Percentiles rank a stretch among this genome's conserved stretches.
Conservation (phyloP, 2,329 filamentous ascomycete genomes). For the Teratosphaeria zuluensis region DNA sequence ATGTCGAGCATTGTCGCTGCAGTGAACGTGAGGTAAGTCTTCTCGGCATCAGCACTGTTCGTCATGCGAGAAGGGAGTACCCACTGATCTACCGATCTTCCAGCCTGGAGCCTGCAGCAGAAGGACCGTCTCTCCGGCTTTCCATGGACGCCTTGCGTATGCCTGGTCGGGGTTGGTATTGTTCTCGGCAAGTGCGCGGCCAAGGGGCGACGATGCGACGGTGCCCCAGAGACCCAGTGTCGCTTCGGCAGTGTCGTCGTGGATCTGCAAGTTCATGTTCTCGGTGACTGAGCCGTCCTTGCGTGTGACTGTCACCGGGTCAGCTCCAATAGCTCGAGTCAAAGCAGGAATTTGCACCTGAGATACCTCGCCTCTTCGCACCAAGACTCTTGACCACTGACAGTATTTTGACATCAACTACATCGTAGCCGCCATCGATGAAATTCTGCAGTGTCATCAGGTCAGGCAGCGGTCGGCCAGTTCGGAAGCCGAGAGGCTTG, state of each 20-base stretch:
- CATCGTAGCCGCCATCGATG: slow-evolving; percentile 45
- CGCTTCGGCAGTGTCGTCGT: slow-evolving; percentile 48
- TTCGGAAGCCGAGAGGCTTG: slow-evolving; percentile 36
- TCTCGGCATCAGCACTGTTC: slow-evolving; percentile 1
- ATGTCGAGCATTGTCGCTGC: slow-evolving; percentile 44
- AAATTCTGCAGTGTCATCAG: slow-evolving; percentile 51
- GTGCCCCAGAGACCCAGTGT: slow-evolving; percentile 47
- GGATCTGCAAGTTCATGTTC: slow-evolving; percentile 43
- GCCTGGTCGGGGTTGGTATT: slow-evolving; percentile 5
- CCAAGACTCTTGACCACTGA: slow-evolving; percentile 51
- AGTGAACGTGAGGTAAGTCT: slow-evolving; percentile 27
- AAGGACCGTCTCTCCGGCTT: slow-evolving; percentile 22
- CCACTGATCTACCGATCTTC: slow-evolving; percentile 22
- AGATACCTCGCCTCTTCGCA: slow-evolving; percentile 31
- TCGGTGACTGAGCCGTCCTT: slow-evolving; percentile 38
- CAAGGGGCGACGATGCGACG: slow-evolving; percentile 27
- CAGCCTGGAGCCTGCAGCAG: slow-evolving; percentile 23
- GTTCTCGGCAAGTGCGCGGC: background rate
- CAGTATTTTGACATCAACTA: slow-evolving; percentile 42
- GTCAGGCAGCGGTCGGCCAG: slow-evolving; percentile 30
- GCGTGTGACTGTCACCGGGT: slow-evolving; percentile 31
- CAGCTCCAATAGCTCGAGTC: background rate
- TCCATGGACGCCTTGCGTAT: slow-evolving; percentile 13
- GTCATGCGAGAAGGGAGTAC: background rate
- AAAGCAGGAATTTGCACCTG: background rate